These are phyloP conservation scores for Chenopodium suecicum DNA, from an alignment of 148 eudicot genomes.

Conservation along the genomic window DNA sequence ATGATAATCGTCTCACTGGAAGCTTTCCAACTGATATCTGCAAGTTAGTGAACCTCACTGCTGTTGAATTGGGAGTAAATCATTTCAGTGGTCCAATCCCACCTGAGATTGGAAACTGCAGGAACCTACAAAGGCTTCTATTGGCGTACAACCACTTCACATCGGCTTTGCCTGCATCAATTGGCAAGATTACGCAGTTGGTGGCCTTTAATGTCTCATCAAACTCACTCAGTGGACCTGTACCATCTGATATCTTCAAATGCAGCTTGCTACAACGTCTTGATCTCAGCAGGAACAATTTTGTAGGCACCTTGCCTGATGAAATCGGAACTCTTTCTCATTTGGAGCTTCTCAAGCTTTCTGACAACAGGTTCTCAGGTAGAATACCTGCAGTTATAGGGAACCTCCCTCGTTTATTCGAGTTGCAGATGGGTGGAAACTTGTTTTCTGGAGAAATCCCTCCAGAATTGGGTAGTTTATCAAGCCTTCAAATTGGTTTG, in stretches of 20 bases:
- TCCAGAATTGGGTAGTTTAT: conserved; percentile 54
- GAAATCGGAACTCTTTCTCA: conserved; percentile 60
- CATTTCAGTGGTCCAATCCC: conserved; percentile 41
- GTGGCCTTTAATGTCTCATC: conserved; percentile 40
- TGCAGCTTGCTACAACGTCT: conserved; percentile 65
- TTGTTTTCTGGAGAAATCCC: conserved; percentile 72
- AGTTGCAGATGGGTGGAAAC: conserved; percentile 91
- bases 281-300: conserved; percentile 69
- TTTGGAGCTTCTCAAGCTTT: conserved; percentile 74
- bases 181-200: conserved; percentile 33
- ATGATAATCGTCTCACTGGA: conserved; percentile 34
- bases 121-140: conserved; percentile 38
- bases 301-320: conserved; percentile 55
- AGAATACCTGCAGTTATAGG: conserved; percentile 62
- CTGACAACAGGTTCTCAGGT: conserved; percentile 70
- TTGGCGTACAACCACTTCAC: conserved; percentile 38
- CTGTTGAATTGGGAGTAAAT: conserved; percentile 42
- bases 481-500: conserved; percentile 73
- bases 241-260: conserved; percentile 35
- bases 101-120: conserved; percentile 34
- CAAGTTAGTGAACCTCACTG: conserved; percentile 37
- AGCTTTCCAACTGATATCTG: conserved; percentile 40
- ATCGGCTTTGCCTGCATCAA: conserved; percentile 32
- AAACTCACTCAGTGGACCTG: conserved; percentile 31
- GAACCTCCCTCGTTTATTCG: conserved; percentile 55